phyloP scores from a whole-genome alignment of 192 early-diverging fungal genomes.

The Paraglomus occultum region DNA sequence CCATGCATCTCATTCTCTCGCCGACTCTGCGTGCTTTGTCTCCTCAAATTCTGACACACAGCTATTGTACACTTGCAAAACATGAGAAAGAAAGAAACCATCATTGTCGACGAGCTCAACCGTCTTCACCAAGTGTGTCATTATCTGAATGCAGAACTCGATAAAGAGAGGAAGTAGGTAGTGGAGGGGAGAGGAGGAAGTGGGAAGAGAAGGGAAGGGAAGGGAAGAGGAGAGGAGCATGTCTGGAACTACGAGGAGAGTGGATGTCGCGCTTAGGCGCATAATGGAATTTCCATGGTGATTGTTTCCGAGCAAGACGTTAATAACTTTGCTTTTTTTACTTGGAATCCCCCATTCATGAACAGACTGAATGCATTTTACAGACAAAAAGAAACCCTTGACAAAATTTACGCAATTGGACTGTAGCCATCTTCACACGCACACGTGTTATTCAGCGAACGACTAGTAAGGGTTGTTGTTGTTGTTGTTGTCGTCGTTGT shows the following conservation, averaged over 20 bases:
- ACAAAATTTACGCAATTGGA: slow-evolving; percentile 28
- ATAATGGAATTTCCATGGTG: no score
- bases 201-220: background rate
- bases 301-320: background rate
- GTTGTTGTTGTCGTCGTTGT: no score
- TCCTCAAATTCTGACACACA: background rate
- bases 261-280: no score
- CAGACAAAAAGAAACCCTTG: slow-evolving; percentile 28
- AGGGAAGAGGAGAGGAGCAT: no score
- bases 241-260: no score
- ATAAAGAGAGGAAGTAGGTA: slow-evolving; percentile 23
- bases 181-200: background rate
- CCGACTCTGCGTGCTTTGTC: no score
- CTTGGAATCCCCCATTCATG: no score
- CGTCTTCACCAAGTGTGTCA: slow-evolving; percentile 21
- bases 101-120: slow-evolving; percentile 24
- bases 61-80: slow-evolving; percentile 25
- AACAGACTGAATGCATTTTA: slow-evolving; percentile 23
- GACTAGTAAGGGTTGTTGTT: no score
- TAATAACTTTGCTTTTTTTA: background rate
- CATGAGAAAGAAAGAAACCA: slow-evolving; percentile 18
- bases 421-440: background rate
- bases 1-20: no score
- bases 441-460: no score
- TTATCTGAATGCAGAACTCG: slow-evolving; percentile 23